Evolutionary conservation across 768 basidiomycete species (phyloP).

Genomic region (Lactifluus rugatus): DNA sequence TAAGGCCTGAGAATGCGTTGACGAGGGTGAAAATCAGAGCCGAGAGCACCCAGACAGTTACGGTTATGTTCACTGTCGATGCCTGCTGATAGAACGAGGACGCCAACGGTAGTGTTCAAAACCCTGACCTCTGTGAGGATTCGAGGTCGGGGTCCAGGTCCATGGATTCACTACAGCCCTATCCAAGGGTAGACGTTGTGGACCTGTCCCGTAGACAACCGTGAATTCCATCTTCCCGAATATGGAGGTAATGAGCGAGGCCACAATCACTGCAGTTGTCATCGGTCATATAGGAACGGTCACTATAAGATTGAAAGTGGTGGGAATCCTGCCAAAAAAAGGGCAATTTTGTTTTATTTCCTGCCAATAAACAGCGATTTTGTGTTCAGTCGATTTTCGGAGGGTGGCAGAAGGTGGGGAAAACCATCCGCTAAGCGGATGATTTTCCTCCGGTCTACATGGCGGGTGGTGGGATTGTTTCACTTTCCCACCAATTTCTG

Average conservation of each 20-base stretch:
- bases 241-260: background rate
- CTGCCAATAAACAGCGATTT: no score
- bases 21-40: conserved; percentile 78
- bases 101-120: conserved; percentile 73
- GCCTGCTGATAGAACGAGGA: conserved; percentile 73
- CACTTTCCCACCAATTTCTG: no score
- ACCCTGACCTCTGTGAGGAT: conserved; percentile 79
- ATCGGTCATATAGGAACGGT: conserved; percentile 7
- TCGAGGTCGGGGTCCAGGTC: conserved; percentile 28
- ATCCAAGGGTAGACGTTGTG: background rate
- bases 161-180: background rate
- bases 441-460: no score
- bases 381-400: no score
- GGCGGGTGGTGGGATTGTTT: no score
- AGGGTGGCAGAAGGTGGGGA: no score
- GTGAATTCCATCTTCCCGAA: conserved; percentile 9
- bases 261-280: conserved; percentile 10
- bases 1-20: conserved; percentile 62
- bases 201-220: background rate
- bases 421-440: no score
- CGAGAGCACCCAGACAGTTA: conserved; percentile 70
- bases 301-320: no score
- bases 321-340: no score
- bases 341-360: no score
- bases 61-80: conserved; percentile 54